phyloP scores from a whole-genome alignment of 495 filamentous ascomycete species.

The Xylaria scruposa region DNA sequence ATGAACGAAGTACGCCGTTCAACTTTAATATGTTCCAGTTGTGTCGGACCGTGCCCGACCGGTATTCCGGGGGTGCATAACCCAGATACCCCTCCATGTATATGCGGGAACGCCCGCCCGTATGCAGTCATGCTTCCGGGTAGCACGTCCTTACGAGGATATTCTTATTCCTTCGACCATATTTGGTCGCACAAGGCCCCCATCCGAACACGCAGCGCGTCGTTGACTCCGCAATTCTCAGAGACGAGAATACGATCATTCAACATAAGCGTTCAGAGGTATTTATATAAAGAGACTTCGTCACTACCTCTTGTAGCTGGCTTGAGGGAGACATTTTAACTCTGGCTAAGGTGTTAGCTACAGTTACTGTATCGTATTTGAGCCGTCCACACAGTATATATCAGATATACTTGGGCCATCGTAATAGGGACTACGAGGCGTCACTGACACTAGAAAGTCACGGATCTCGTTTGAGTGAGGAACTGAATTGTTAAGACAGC shows the following conservation, averaged over 20 bases:
- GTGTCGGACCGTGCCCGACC: background rate
- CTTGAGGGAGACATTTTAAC: background rate
- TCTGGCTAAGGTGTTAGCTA: background rate
- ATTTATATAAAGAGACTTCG: constrained; percentile 31
- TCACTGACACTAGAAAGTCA: background rate
- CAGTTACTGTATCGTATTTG: background rate
- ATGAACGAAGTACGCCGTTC: constrained; percentile 4
- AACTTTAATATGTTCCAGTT: background rate
- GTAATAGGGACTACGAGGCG: background rate
- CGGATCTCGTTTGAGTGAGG: background rate
- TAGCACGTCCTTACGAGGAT: constrained; percentile 48
- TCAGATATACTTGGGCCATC: background rate
- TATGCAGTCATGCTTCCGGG: constrained; percentile 33
- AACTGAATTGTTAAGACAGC: background rate
- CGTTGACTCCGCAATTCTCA: constrained; percentile 40
- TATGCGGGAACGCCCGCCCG: constrained; percentile 30
- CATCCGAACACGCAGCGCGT: constrained; percentile 31
- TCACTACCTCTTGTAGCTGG: constrained; percentile 16
- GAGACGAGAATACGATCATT: constrained; percentile 11
- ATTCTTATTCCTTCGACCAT: constrained; percentile 40
- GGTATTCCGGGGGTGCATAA: constrained; percentile 5
- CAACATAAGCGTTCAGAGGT: constrained; percentile 18
- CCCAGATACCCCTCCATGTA: constrained; percentile 22
- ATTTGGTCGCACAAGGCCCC: constrained; percentile 34
- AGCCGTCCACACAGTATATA: background rate